These are phyloP conservation scores for Emergomyces pasteurianus DNA, from an alignment of 2,329 filamentous ascomycete genomes.

Conservation along the genomic window DNA sequence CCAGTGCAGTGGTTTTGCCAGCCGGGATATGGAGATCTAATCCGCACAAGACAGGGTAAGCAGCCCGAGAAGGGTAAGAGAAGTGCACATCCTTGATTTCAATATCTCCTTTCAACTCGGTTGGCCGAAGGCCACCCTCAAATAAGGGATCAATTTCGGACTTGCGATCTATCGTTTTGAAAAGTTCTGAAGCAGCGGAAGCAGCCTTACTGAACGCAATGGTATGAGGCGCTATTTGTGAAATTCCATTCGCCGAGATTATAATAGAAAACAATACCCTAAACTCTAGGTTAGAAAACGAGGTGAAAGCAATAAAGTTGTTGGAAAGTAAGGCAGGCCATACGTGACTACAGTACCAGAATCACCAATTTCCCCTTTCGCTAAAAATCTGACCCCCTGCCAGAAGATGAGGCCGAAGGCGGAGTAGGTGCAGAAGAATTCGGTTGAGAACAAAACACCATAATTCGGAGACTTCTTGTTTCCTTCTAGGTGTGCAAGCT, in stretches of 20 bases:
- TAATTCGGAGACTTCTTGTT: constrained; percentile 19
- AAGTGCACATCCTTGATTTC: constrained; percentile 34
- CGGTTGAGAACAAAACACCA: constrained; percentile 18
- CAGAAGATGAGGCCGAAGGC: constrained; percentile 25
- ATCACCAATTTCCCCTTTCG: constrained; percentile 13
- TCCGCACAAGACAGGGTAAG: constrained; percentile 31
- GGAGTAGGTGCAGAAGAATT: constrained; percentile 23
- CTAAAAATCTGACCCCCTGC: constrained; percentile 21
- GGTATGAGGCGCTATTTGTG: constrained; percentile 30
- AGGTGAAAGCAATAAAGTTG: constrained; percentile 1
- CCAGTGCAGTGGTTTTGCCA: constrained; percentile 43
- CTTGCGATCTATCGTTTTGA: constrained; percentile 29
- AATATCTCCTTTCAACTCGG: constrained; percentile 21
- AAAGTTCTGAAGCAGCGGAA: constrained; percentile 27
- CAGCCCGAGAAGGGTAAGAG: constrained; percentile 36
- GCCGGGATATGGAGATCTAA: constrained; percentile 35
- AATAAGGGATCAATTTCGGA: constrained; percentile 29
- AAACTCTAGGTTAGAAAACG: constrained; percentile 1
- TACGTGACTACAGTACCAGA: constrained; percentile 19
- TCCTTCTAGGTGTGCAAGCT: constrained; percentile 23
- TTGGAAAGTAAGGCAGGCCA: constrained; percentile 3
- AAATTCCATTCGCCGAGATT: constrained; percentile 28
- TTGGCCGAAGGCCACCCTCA: constrained; percentile 14
- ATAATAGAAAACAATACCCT: constrained; percentile 20
- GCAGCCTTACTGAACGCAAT: constrained; percentile 33